Percentiles rank a stretch among this genome's conserved stretches.
phyloP scores from a whole-genome alignment of 2,329 filamentous ascomycete species.

The Knufia petricola region DNA sequence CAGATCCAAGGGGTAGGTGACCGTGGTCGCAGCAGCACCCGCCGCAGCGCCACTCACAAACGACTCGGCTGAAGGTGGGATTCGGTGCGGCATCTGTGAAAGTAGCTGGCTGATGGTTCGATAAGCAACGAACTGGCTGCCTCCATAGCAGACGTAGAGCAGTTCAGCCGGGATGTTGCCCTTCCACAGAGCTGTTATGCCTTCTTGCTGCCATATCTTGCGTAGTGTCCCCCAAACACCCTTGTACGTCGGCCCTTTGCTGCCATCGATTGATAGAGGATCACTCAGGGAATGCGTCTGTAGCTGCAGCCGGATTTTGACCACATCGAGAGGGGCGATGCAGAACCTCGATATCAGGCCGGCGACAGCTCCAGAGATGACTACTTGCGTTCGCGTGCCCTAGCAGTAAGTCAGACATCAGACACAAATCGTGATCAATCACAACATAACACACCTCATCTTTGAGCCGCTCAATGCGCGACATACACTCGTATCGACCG shows the following conservation, averaged over 20 bases:
- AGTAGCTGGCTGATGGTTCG: constrained; percentile 62
- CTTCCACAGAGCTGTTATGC: constrained; percentile 85
- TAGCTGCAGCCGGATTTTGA: constrained; percentile 95
- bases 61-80: constrained; percentile 62
- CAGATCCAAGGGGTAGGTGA: constrained; percentile 87
- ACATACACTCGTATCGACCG: constrained; percentile 40
- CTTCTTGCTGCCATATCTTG: constrained; percentile 70
- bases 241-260: constrained; percentile 44
- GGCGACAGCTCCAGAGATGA: constrained; percentile 59
- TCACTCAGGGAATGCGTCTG: constrained; percentile 78
- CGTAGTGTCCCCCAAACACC: constrained; percentile 67
- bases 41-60: constrained; percentile 77
- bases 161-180: constrained; percentile 93
- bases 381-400: constrained; percentile 58
- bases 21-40: constrained; percentile 69
- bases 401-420: constrained; percentile 25
- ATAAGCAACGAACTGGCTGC: constrained; percentile 83
- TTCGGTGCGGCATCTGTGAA: constrained; percentile 40
- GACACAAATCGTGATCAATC: background rate
- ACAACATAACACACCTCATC: constrained; percentile 47
- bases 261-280: constrained; percentile 49
- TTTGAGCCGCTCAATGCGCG: constrained; percentile 55
- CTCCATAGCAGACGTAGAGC: constrained; percentile 85
- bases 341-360: constrained; percentile 89
- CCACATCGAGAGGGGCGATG: constrained; percentile 88